Percentiles rank a stretch among this genome's conserved stretches.
phyloP scores from a whole-genome alignment of 2,329 filamentous ascomycete species.

The Aspergillus fischeri region DNA sequence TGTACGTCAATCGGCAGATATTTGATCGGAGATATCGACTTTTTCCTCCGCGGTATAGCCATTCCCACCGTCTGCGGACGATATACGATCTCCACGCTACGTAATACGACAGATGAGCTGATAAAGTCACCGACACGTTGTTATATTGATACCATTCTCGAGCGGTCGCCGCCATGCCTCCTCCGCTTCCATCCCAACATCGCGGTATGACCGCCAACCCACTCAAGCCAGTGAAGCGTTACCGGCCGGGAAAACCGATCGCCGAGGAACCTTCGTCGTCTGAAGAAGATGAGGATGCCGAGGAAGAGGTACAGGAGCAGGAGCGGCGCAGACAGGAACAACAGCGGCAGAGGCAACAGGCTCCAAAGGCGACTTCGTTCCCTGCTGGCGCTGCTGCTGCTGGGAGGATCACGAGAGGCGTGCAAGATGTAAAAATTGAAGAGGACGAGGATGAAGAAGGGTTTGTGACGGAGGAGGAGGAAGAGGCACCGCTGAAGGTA shows the following conservation, averaged over 20 bases:
- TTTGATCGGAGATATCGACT: background rate
- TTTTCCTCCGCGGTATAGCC: background rate
- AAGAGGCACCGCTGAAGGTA: conserved; percentile 20
- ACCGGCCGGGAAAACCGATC: conserved; percentile 76
- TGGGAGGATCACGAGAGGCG: conserved; percentile 29
- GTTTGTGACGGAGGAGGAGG: conserved; percentile 56
- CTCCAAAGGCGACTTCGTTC: conserved; percentile 40
- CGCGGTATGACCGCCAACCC: conserved; percentile 89
- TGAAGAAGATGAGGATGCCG: conserved; percentile 50
- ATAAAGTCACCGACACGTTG: background rate
- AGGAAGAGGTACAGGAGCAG: conserved; percentile 53
- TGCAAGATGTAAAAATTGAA: conserved; percentile 35
- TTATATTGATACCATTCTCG: background rate
- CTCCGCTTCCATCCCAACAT: conserved; percentile 39
- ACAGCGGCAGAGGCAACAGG: conserved; percentile 42
- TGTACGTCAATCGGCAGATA: background rate
- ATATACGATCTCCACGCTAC: background rate
- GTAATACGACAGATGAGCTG: background rate
- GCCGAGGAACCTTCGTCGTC: conserved; percentile 46
- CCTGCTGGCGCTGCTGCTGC: conserved; percentile 28
- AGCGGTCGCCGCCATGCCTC: conserved; percentile 33
- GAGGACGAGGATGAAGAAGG: conserved; percentile 51
- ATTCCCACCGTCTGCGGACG: background rate
- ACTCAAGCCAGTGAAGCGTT: conserved; percentile 65
- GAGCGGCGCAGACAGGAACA: conserved; percentile 34